Conservation (phyloP, 495 filamentous ascomycete genomes). For the Tuber magnatum region DNA sequence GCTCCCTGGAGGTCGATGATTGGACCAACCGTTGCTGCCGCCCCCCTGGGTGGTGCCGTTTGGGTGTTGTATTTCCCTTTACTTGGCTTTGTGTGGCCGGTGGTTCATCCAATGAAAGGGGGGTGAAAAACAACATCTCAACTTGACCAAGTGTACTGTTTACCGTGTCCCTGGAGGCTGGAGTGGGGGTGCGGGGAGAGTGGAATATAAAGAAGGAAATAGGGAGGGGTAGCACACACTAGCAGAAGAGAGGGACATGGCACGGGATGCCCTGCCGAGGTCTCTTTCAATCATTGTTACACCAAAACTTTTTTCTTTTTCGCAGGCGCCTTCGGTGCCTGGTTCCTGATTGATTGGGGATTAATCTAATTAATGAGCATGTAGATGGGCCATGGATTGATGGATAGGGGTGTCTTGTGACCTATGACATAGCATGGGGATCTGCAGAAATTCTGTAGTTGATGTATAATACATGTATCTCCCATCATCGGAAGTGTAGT, state of each 20-base stretch:
- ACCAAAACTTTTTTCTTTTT: background rate
- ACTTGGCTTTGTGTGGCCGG: too few species aligned
- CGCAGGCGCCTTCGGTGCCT: background rate
- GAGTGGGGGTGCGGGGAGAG: too few species aligned
- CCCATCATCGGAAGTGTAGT: background rate
- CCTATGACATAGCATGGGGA: background rate
- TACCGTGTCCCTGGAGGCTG: too few species aligned
- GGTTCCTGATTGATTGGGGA: background rate
- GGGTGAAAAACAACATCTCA: background rate
- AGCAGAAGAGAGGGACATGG: too few species aligned
- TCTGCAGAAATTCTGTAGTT: background rate
- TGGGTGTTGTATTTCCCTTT: background rate
- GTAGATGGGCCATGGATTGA: background rate
- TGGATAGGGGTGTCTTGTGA: background rate
- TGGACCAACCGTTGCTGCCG: background rate
- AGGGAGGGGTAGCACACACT: too few species aligned
- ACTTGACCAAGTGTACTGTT: background rate
- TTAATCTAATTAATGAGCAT: background rate
- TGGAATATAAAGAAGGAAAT: too few species aligned
- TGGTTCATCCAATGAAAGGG: background rate
- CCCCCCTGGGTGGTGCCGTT: background rate
- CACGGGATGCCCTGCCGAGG: too few species aligned
- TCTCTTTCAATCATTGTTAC: background rate
- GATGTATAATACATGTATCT: background rate
- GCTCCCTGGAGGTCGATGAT: background rate